Conservation (phyloP, 2,329 filamentous ascomycete genomes). For the Trichoderma sp. region DNA sequence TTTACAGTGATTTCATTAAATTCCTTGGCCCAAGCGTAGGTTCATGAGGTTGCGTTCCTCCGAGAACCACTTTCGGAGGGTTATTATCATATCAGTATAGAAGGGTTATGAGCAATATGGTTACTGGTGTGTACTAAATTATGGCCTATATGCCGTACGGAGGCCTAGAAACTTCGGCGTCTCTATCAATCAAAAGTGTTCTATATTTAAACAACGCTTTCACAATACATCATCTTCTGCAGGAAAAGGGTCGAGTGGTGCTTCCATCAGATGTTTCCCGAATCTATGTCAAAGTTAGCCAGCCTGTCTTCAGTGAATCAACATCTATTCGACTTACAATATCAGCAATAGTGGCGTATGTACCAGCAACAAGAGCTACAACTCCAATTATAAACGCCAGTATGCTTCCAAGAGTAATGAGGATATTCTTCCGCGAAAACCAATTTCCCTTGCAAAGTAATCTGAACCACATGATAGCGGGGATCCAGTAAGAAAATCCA, state of each 20-base stretch:
- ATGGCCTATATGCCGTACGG: background rate
- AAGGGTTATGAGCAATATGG: background rate
- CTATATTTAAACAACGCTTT: background rate
- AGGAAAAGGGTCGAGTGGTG: conserved; percentile 26
- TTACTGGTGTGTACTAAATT: background rate
- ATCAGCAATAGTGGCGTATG: conserved; percentile 33
- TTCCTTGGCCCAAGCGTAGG: background rate
- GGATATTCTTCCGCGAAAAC: conserved; percentile 31
- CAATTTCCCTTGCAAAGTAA: conserved; percentile 27
- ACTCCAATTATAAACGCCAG: conserved; percentile 33
- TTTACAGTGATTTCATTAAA: background rate
- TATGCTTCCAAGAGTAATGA: conserved; percentile 30
- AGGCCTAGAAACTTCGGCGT: background rate
- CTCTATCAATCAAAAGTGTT: background rate
- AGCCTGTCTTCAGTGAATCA: no score
- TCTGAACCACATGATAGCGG: conserved; percentile 29
- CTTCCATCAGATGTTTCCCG: conserved; percentile 25
- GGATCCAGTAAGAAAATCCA: conserved; percentile 28
- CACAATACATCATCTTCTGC: conserved; percentile 8
- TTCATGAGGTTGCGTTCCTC: background rate
- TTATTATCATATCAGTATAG: background rate
- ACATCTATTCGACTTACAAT: conserved; percentile 30
- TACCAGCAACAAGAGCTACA: conserved; percentile 33
- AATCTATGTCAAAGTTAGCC: conserved; percentile 25
- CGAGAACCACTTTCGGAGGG: background rate